phyloP scores from a whole-genome alignment of 495 filamentous ascomycete genomes.

The Penicillium desertorum region DNA sequence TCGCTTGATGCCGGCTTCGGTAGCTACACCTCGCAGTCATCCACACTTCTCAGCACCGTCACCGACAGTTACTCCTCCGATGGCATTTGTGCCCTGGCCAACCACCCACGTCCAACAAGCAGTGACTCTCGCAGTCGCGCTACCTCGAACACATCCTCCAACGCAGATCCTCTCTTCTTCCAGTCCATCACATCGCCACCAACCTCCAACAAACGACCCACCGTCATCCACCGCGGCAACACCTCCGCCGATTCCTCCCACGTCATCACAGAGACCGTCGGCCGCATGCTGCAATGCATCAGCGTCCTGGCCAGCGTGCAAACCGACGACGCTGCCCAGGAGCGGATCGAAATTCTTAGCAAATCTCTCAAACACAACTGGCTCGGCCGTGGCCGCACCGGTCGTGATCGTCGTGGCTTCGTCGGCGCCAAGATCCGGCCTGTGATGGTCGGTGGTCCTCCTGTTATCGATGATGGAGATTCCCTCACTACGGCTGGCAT shows the following conservation, averaged over 20 bases:
- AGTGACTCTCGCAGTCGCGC: constrained; percentile 63
- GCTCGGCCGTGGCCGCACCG: constrained; percentile 86
- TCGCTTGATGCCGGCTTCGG: constrained; percentile 68
- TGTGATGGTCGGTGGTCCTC: constrained; percentile 33
- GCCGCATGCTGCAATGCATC: constrained; percentile 94
- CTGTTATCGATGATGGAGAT: constrained; percentile 24
- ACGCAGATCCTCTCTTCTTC: constrained; percentile 49
- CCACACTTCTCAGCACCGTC: constrained; percentile 61
- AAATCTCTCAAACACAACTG: constrained; percentile 93
- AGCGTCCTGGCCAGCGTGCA: constrained; percentile 80
- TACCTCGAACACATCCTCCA: constrained; percentile 80
- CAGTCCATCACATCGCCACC: constrained; percentile 54
- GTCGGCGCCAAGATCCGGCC: constrained; percentile 65
- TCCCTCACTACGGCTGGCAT: constrained; percentile 32
- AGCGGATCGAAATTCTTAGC: constrained; percentile 76
- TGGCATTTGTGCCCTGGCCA: constrained; percentile 43
- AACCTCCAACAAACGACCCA: constrained; percentile 36
- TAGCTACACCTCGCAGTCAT: constrained; percentile 73
- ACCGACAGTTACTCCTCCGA: constrained; percentile 52
- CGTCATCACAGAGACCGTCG: constrained; percentile 85
- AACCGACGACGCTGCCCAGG: constrained; percentile 68
- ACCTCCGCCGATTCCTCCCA: constrained; percentile 65
- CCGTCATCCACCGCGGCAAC: constrained; percentile 39
- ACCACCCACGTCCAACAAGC: constrained; percentile 45
- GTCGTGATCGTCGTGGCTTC: constrained; percentile 83